Percentiles rank a stretch among this genome's conserved stretches.
These are phyloP conservation scores for Closterium sp. DNA, from an alignment of 139 green algal species.

Conservation along the genomic window DNA sequence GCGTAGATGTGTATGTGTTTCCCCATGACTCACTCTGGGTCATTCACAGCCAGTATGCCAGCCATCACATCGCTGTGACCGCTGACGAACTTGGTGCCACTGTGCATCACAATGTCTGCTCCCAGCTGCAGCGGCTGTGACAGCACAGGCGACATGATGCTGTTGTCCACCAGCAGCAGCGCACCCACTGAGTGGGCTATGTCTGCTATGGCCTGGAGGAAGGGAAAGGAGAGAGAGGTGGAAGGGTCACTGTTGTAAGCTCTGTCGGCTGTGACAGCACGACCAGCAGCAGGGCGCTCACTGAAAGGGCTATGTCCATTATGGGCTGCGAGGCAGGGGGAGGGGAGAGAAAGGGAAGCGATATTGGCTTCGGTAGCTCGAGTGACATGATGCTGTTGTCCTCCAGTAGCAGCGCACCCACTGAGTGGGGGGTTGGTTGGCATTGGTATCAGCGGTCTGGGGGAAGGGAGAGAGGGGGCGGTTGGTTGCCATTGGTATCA, in stretches of 20 bases:
- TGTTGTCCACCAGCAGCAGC: constrained; percentile 93
- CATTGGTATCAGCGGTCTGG: too few species aligned
- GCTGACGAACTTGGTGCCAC: constrained; percentile 93
- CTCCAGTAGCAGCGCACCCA: too few species aligned
- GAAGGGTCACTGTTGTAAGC: background rate
- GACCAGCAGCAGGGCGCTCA: too few species aligned
- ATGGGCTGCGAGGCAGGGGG: too few species aligned
- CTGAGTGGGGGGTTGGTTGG: too few species aligned
- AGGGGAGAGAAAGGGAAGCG: too few species aligned
- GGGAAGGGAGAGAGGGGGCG: too few species aligned
- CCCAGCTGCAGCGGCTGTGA: constrained; percentile 69
- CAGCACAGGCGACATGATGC: constrained; percentile 88
- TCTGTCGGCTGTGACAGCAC: background rate
- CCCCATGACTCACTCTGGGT: constrained; percentile 1
- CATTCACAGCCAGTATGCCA: constrained; percentile 81
- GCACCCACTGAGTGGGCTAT: constrained; percentile 71
- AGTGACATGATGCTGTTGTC: too few species aligned
- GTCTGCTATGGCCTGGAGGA: constrained; percentile 41
- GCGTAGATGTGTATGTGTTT: too few species aligned
- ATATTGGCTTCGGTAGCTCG: background rate
- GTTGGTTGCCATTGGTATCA: too few species aligned
- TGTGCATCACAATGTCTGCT: constrained; percentile 81
- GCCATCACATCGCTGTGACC: constrained; percentile 93
- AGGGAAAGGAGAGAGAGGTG: background rate
- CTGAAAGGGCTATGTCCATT: too few species aligned